Base-by-base conservation (phyloP, 78 protist species). In the Acrasis kona region DNA sequence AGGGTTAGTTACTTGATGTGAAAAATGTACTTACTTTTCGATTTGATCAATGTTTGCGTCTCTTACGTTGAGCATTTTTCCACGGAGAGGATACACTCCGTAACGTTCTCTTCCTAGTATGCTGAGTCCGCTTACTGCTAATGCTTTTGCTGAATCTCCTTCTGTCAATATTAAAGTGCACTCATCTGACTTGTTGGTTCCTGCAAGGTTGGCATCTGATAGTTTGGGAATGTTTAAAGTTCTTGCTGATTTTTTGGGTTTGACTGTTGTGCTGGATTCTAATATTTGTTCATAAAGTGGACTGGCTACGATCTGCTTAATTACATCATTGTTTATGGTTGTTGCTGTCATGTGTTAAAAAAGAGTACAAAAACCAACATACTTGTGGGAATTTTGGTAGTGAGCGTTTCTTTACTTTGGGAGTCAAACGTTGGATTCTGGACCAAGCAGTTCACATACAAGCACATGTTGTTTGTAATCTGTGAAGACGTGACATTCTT, bases 71-170 rank as follows among this genome's bases (percentile, higher is more conserved):
- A 96, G 76, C 68, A 97, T 75, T 85, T 97, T 97, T 29, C 99
- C 99, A 9, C 92, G 73, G 34, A 98, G 91, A 10, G 99, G 99
- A 85, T 97, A 96, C 7, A 97, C 99, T 9, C 99, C 99, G 80
- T 84, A 96, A 65, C 38, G 3, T 78, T 96, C 95, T 31, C 98
- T 78, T 34, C 97, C 97, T 4, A 93, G 79, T 8, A 89, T 93
- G 2, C 81, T 30, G 29, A 97, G 82, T 29, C 98, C 98, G 8
- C 34, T 66, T 41, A 79, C 34, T 12, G 82, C 82, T 29, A 79
- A 65, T 7, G 82, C 8, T 78, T 94, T 96, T 70, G 98, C 99
- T 10, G 97, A 92, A 70, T 96, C 98, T 0, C 98, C 98, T 81
- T 95, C 98, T 1, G 99, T 97, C 65, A 98, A 78, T 37, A 98